Evolutionary conservation across 192 early-diverging fungal genomes (phyloP).

Genomic region (Coemansia sp.): DNA sequence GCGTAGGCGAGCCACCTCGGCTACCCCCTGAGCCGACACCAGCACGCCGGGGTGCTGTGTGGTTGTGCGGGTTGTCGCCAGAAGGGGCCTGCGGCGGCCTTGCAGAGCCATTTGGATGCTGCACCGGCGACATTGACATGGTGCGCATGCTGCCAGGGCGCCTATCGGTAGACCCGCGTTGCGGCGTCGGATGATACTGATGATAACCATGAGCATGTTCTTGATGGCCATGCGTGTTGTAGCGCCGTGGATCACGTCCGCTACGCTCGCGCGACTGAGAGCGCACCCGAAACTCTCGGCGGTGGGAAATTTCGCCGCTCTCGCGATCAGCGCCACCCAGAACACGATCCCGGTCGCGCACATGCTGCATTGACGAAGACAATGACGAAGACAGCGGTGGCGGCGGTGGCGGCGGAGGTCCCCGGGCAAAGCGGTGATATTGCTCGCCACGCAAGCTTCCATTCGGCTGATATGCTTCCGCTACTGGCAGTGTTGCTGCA

Average conservation of each 20-base stretch:
- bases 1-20: conserved; percentile 28
- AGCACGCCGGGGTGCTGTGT: conserved; percentile 8
- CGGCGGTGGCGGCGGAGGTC: not conserved
- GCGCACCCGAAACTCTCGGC: conserved; percentile 22
- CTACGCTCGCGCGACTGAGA: conserved; percentile 39
- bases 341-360: conserved; percentile 16
- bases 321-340: conserved; percentile 28
- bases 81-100: conserved; percentile 3
- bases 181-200: conserved; percentile 9
- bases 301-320: conserved; percentile 26
- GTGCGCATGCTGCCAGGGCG: conserved; percentile 19
- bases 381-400: not conserved
- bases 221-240: conserved; percentile 20
- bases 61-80: conserved; percentile 11
- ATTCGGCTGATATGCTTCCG: not conserved
- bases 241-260: conserved; percentile 22
- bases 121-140: conserved; percentile 23
- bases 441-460: conserved; percentile 9
- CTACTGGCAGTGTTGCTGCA: conserved; percentile 3
- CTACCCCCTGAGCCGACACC: conserved; percentile 21
- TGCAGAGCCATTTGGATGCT: conserved; percentile 1
- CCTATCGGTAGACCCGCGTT: conserved; percentile 25
- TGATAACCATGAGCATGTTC: conserved; percentile 6
- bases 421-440: conserved; percentile 14
- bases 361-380: conserved; percentile 9